These are phyloP conservation scores for Sorghum bicolor DNA, from an alignment of 176 grass and related monocot genomes.

Conservation along the genomic window Sorghum_bicolor_NCBIv3 NC_012873.2:65673001-65673500, in stretches of 20 bases:
- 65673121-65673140: no score
- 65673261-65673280: not conserved
- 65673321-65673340: conserved; percentile 27
- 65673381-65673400: conserved; percentile 57
- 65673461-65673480: conserved; percentile 68
- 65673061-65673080: no score
- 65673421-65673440: conserved; percentile 70
- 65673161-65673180: not conserved
- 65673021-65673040: no score
- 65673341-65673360: conserved; percentile 70
- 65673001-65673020: no score
- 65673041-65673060: no score
- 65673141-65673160: no score
- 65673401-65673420: conserved; percentile 86
- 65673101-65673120: no score
- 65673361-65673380: conserved; percentile 48
- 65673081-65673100: no score
- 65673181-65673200: not conserved
- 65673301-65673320: no score
- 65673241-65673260: not conserved
- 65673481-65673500: conserved; percentile 79
- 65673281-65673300: not conserved
- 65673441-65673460: conserved; percentile 47
- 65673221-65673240: not conserved
- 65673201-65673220: not conserved